Evolutionary conservation across 2,329 filamentous ascomycete species (phyloP), one percentile per base, ranked within the genome.

Genomic region (Cladosporium sp.): DNA sequence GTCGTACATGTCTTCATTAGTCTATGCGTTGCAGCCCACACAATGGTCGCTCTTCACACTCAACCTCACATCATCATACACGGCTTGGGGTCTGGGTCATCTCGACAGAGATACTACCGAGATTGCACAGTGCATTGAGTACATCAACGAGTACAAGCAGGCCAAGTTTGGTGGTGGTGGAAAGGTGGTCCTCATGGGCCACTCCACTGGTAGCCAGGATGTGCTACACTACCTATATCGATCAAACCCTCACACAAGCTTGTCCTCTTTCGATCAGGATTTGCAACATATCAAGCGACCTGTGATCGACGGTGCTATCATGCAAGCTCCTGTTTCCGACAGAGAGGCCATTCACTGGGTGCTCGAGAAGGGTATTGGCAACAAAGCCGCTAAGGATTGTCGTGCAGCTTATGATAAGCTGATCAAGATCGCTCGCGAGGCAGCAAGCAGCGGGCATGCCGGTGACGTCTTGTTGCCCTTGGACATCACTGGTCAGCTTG

Each of bases 321-420:
- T 97, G 65, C 93, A 96, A 77, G 92, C 90, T 0, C 88, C 91
- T 0, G 88, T 93, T 3, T 92, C 88, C 1, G 92, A 97, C 76
- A 84, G 92, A 38, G 90, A 96, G 75, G 86, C 84, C 0, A 74
- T 90, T 14, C 78, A 78, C 3, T 74, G 80, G 5, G 74, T 84
- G 7, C 78, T 87, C 61, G 69, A 73, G 38, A 65, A 71, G 64
- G 67, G 72, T 54, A 57, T 64, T 21, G 61, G 51, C 24, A 36
- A 52, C 51, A 64, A 52, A 71, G 44, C 61, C 62, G 7, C 68
- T 59, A 74, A 80, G 4, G 74, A 84, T 8, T 41, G 73, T 65
- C 77, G 80, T 1, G 73, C 81, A 12, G 87, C 89, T 0, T 78
- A 82, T 63, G 77, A 80, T 55, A 62, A 60, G 15, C 68, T 70